Conservation (phyloP, 1,139 yeast species). For the Yamadazyma triangularis region DNA sequence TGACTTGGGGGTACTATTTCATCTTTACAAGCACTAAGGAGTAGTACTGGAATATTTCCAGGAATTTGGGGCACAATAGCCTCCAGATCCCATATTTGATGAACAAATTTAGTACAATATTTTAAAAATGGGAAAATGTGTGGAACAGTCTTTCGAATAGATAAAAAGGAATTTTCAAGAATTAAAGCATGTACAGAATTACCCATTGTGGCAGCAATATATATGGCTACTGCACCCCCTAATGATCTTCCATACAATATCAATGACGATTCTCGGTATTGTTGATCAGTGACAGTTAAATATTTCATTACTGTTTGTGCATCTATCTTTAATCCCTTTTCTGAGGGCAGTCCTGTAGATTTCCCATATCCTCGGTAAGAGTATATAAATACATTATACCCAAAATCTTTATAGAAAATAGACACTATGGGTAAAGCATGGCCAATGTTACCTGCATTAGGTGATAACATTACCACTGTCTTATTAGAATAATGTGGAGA, state of each 20-base stretch:
- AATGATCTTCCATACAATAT: slow-evolving; percentile 83
- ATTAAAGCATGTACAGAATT: slow-evolving; percentile 56
- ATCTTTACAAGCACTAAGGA: slow-evolving; percentile 72
- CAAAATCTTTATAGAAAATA: slow-evolving; percentile 58
- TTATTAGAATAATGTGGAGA: slow-evolving; percentile 46
- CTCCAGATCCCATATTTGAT: slow-evolving; percentile 84
- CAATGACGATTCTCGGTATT: slow-evolving; percentile 49
- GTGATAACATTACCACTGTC: slow-evolving; percentile 76
- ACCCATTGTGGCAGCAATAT: slow-evolving; percentile 61
- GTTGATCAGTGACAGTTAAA: slow-evolving; percentile 48
- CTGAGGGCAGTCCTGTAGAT: slow-evolving; percentile 76
- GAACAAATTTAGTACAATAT: slow-evolving; percentile 59
- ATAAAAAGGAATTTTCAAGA: slow-evolving; percentile 82
- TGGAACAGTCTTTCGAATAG: slow-evolving; percentile 77
- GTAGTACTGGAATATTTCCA: slow-evolving; percentile 56
- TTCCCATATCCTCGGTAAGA: slow-evolving; percentile 92
- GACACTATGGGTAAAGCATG: slow-evolving; percentile 82
- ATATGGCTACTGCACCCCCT: slow-evolving; percentile 93
- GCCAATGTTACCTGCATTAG: slow-evolving; percentile 97
- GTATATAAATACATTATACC: slow-evolving; percentile 77
- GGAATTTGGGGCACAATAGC: slow-evolving; percentile 50
- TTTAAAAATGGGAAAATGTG: slow-evolving; percentile 68
- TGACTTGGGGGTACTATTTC: slow-evolving; percentile 91
- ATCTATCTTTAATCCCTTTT: slow-evolving; percentile 76
- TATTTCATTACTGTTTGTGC: slow-evolving; percentile 70